Base-by-base conservation (phyloP, 202 grass and related monocot species). In the Alloteropsis angusta region DNA sequence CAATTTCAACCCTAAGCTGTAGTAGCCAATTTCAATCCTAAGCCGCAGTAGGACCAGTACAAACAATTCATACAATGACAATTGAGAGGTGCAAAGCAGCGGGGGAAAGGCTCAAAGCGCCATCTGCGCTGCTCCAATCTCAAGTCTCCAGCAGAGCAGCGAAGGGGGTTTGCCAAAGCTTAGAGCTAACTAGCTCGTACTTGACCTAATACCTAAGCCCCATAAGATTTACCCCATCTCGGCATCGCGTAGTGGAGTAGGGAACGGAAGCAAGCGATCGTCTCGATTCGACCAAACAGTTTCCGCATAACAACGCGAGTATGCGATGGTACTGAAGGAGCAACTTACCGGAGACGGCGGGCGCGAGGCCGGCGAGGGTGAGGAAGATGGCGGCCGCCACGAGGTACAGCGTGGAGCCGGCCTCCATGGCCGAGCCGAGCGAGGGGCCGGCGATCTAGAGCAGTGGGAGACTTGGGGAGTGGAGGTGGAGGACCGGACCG, bases 361-460 rank as follows among this genome's bases (percentile, higher is more conserved):
- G 18, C 11, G 65, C 22, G 50, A 82, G 60, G 32, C 65, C 16
- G 17, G 60, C 13, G 9, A 85, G 41, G 10, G 55, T 1, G 23
- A 72, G 0, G 32, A 49, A 72, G 23, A 69, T 12, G 50, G 58
- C 3, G 9, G 58, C 58, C 18, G 42, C 58, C 65, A 81, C 41
- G 82, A 85, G 82, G 32, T 5, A 6, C 21, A 34, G 65, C 48
- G 19, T 43, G 30, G 54, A 76, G 58, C 65, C 34, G 22, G 30
- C 77, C 63, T 30, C 77, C 87, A 88, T 85, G 78, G 82, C 77
- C 82, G 22, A 19, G 66, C 54, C 28, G 28, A 21, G 14, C 26
- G 41, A 48, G 76, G 65, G 19, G 23, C 34, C 58, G 77, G 65
- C 72, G 87, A 88, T 88, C 82, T 60, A 68, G 21, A 57, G n/a